phyloP scores from a whole-genome alignment of 2,329 filamentous ascomycete genomes.

The Parafenestella ontariensis region DNA sequence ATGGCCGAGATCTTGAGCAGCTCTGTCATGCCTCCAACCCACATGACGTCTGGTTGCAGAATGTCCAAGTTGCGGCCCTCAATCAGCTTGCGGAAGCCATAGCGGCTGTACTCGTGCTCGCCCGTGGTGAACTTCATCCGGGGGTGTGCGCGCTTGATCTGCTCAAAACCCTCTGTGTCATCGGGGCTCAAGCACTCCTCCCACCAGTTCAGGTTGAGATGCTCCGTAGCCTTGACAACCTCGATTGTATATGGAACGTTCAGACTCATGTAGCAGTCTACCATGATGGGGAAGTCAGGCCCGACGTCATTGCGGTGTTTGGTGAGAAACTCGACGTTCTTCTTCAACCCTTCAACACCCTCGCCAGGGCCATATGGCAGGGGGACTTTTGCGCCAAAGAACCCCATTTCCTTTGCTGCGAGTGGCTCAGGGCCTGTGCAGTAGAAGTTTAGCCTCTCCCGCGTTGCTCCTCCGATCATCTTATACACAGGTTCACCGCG shows the following conservation, averaged over 20 bases:
- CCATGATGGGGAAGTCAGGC: conserved; percentile 86
- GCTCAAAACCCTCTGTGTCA: conserved; percentile 87
- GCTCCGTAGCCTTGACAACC: conserved; percentile 80
- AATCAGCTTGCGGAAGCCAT: conserved; percentile 92
- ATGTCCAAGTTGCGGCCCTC: conserved; percentile 93
- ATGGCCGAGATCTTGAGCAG: conserved; percentile 87
- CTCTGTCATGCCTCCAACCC: conserved; percentile 92
- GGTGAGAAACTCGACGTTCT: conserved; percentile 88
- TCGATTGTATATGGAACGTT: conserved; percentile 94
- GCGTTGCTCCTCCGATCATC: conserved; percentile 88
- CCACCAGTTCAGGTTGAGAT: conserved; percentile 95
- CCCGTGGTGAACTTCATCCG: conserved; percentile 93
- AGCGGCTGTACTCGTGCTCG: conserved; percentile 94
- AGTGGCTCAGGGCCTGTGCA: conserved; percentile 88
- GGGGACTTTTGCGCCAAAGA: conserved; percentile 89
- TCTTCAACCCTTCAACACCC: conserved; percentile 78
- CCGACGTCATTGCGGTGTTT: conserved; percentile 85
- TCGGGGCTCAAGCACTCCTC: conserved; percentile 92
- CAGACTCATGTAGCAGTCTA: conserved; percentile 97
- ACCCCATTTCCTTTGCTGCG: conserved; percentile 83
- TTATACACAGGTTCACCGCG: conserved; percentile 93
- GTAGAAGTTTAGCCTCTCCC: conserved; percentile 86
- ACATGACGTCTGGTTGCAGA: conserved; percentile 96
- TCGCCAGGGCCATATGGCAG: conserved; percentile 90
- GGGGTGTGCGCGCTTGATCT: conserved; percentile 90